Conservation (phyloP, 257 asterid genomes). For the Ballota nigra region DNA sequence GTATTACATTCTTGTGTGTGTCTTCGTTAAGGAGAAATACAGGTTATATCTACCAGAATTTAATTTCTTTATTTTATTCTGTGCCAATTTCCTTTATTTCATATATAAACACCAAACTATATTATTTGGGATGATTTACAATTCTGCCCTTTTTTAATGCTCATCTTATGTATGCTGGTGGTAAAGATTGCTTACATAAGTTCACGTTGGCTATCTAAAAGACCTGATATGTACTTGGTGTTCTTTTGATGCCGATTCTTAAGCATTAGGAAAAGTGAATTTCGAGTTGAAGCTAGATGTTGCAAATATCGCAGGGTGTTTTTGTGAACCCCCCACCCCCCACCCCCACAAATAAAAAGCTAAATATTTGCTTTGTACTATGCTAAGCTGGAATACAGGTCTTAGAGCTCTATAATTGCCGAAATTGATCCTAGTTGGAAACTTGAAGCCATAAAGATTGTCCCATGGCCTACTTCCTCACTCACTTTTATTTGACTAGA, state of each 20-base stretch:
- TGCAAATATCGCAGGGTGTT: not conserved
- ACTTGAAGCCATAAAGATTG: not conserved
- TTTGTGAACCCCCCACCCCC: too few species aligned
- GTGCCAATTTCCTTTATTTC: not conserved
- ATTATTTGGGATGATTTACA: not conserved
- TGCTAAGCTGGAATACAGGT: not conserved
- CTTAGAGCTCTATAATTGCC: not conserved
- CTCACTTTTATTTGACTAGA: not conserved
- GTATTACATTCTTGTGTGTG: not conserved
- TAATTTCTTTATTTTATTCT: not conserved
- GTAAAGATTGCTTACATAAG: not conserved
- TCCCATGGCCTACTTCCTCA: not conserved
- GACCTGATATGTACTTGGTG: not conserved
- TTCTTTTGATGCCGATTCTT: not conserved
- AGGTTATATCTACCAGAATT: not conserved
- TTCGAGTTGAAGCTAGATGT: not conserved
- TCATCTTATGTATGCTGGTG: not conserved
- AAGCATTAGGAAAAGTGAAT: not conserved
- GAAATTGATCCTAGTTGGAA: not conserved
- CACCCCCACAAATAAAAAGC: too few species aligned
- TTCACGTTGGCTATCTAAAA: not conserved
- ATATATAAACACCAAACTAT: not conserved
- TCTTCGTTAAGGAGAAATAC: not conserved
- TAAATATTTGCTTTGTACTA: not conserved
- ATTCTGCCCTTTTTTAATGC: not conserved